Evolutionary conservation across 139 green algal species (phyloP).

Genomic region (Coelastrella sp.): DNA sequence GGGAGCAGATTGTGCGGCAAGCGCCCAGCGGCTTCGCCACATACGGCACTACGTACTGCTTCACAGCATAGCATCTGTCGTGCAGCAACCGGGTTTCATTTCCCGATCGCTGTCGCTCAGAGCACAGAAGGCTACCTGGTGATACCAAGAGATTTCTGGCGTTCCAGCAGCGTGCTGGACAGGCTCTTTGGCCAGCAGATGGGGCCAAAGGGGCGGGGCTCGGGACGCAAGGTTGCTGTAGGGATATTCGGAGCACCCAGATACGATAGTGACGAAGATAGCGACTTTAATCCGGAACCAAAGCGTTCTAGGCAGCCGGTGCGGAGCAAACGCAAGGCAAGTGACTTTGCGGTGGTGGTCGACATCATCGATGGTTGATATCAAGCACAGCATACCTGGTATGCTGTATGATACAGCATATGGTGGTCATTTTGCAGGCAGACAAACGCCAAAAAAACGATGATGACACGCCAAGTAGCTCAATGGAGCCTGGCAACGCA

Average conservation of each 20-base stretch:
- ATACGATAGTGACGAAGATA: conserved; percentile 26
- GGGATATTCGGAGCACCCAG: not conserved
- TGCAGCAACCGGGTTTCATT: too few species aligned
- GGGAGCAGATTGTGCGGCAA: too few species aligned
- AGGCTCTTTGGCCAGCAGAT: not conserved
- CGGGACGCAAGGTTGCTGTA: not conserved
- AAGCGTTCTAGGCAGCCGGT: not conserved
- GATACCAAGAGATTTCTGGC: too few species aligned
- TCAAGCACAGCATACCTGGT: not conserved
- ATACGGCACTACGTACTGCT: too few species aligned
- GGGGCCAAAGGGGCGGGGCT: not conserved
- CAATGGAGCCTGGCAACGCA: not conserved
- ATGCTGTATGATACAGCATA: not conserved
- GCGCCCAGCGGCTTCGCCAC: too few species aligned
- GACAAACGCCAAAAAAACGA: not conserved
- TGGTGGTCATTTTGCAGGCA: not conserved
- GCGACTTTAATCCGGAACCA: not conserved
- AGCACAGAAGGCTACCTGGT: too few species aligned
- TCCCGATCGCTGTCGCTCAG: too few species aligned
- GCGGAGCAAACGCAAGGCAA: conserved; percentile 1
- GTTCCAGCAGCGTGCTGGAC: too few species aligned
- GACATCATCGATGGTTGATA: too few species aligned
- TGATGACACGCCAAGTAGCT: not conserved
- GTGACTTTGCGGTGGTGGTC: not conserved
- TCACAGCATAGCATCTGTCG: too few species aligned